A percentile compares a stretch with the other conserved stretches of the same genome.
Evolutionary conservation across 768 basidiomycete genomes (phyloP).

Genomic region (Butyriboletus loyo): DNA sequence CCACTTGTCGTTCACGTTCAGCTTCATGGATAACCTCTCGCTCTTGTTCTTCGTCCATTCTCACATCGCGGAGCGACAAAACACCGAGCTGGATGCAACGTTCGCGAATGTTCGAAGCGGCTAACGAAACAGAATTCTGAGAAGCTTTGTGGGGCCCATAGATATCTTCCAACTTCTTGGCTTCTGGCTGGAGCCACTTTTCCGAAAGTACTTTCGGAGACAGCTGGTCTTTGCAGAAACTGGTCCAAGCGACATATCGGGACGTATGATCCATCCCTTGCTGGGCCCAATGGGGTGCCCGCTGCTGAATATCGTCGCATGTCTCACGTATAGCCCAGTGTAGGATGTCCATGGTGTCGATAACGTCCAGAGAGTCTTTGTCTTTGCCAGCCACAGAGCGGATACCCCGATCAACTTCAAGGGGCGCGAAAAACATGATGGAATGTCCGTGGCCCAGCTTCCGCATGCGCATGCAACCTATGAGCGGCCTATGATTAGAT

Average conservation of each 20-base stretch:
- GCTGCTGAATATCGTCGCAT: conserved; percentile 38
- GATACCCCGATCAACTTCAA: conserved; percentile 41
- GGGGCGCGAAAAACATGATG: conserved; percentile 47
- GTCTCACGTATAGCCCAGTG: conserved; percentile 46
- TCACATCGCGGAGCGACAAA: conserved; percentile 9
- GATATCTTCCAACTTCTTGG: conserved; percentile 36
- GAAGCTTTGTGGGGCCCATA: conserved; percentile 16
- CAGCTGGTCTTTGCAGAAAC: conserved; percentile 5
- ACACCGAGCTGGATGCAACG: conserved; percentile 20
- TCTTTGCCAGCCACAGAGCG: conserved; percentile 24
- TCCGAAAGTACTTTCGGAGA: neutral
- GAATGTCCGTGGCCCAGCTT: conserved; percentile 47
- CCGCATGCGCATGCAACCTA: conserved; percentile 57
- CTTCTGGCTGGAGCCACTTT: conserved; percentile 42
- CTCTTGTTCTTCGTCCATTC: conserved; percentile 50
- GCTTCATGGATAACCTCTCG: conserved; percentile 45
- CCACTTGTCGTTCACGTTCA: conserved; percentile 39
- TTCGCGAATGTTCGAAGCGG: conserved; percentile 7
- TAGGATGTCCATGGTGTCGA: conserved; percentile 35
- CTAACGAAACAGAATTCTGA: neutral
- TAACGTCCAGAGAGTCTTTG: neutral
- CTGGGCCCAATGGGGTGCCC: conserved; percentile 42
- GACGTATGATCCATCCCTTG: conserved; percentile 39
- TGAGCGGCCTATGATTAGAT: conserved; percentile 5
- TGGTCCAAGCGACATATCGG: conserved; percentile 25